Evolutionary conservation across 2,329 filamentous ascomycete species (phyloP), one percentile per base, ranked within the genome.

Genomic region (Aureobasidium subglaciale): DNA sequence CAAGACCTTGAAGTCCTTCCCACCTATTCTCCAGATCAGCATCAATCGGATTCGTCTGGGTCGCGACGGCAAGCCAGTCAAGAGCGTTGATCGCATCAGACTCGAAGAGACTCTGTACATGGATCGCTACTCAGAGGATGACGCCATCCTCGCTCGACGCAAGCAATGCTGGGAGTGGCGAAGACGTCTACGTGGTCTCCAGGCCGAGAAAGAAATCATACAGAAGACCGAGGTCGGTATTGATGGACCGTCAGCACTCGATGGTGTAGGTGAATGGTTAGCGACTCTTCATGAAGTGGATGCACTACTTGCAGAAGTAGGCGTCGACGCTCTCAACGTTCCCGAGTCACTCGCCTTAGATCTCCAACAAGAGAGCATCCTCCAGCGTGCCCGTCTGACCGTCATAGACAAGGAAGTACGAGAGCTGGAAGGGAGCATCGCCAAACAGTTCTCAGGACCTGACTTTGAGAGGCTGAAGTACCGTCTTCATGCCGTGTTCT

Each of bases 401-500:
- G 43, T 53, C 1, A 62, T 71, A 13, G 63, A 68, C 5, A 48
- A 59, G 2, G 59, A 69, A 24, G 80, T 84, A 49, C 72, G 69
- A 43, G 65, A 71, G 11, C 70, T 79, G 1, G 72, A 79, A 57
- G 64, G 70, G 4, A 71, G 75, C 57, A 77, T 85, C 45, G 70
- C 75, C 25, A 71, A 71, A 3, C 78, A 86, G 50, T 92, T 90
- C 64, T 76, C 76, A 3, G 78, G 81, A 52, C 79, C 85, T 64
- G 78, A 79, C 38, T 79, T 85, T 64, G 78, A 79, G 40, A 75
- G 82, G 24, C 75, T 88, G 43, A 81, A 85, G 10, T 99, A 97
- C 68, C 83, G 83, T 13, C 80, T 99, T 4, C 91, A 96, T 63
- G 89, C 92, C 0, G 87, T 96, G 29, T 95, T 99, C 65, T 92